Evolutionary conservation across 1,139 yeast genomes (phyloP).

Genomic region (Sugiyamaella japonica): DNA sequence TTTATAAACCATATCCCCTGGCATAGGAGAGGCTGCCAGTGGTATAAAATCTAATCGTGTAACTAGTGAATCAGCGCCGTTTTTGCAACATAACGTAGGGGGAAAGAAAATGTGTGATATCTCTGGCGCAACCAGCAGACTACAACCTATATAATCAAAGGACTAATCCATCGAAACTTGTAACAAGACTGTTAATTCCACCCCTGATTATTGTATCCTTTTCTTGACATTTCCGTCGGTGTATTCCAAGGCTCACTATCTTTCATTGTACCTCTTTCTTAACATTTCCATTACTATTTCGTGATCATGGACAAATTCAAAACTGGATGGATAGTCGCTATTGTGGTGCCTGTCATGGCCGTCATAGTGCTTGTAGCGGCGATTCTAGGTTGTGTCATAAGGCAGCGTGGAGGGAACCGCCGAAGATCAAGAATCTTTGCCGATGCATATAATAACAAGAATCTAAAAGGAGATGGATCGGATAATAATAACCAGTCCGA

Average conservation of each 20-base stretch:
- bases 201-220: too few species aligned
- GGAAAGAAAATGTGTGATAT: background rate
- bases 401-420: constrained; percentile 4
- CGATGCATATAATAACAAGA: background rate
- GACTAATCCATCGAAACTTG: background rate
- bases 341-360: constrained; percentile 34
- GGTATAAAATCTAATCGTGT: background rate
- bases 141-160: background rate
- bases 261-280: background rate
- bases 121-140: background rate
- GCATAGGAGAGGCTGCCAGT: background rate
- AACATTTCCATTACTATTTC: background rate
- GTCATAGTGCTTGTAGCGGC: constrained; percentile 24
- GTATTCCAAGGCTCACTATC: background rate
- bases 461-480: background rate
- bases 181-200: too few species aligned
- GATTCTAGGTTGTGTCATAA: constrained; percentile 19
- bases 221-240: too few species aligned
- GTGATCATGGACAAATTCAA: constrained; percentile 13
- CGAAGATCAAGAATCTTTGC: constrained; percentile 3
- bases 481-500: background rate
- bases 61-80: background rate
- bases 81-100: background rate
- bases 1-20: background rate
- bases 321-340: constrained; percentile 33